Conservation (phyloP, 2,329 filamentous ascomycete species). For the Colletotrichum australisinense region DNA sequence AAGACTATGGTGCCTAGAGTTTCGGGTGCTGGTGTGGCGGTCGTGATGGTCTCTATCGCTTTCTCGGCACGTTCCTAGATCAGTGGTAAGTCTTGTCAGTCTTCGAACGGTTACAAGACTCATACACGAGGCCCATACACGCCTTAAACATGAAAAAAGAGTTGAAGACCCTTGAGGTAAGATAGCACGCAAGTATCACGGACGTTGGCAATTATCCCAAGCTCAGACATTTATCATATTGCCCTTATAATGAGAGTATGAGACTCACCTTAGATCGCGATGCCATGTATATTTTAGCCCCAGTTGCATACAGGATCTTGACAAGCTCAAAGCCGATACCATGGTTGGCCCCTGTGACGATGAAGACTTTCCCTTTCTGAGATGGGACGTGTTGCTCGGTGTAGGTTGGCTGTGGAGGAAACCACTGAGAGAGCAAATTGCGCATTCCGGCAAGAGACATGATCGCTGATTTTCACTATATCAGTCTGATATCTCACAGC, state of each 20-base stretch:
- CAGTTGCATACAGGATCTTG: conserved; percentile 62
- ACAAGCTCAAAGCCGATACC: conserved; percentile 62
- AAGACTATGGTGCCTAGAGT: conserved; percentile 42
- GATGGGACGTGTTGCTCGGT: conserved; percentile 41
- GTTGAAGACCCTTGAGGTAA: neutral
- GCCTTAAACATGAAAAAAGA: too few species aligned
- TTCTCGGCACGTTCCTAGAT: conserved; percentile 42
- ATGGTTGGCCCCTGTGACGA: conserved; percentile 58
- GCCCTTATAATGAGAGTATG: neutral
- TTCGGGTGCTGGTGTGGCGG: conserved; percentile 4
- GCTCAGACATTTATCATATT: neutral
- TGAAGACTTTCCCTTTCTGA: conserved; percentile 47
- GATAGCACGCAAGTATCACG: neutral
- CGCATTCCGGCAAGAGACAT: neutral
- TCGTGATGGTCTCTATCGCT: conserved; percentile 46
- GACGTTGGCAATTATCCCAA: conserved; percentile 36
- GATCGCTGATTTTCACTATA: neutral
- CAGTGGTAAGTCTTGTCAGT: neutral
- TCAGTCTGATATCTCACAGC: too few species aligned
- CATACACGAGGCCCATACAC: neutral
- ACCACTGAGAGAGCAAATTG: conserved; percentile 18
- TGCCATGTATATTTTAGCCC: conserved; percentile 65
- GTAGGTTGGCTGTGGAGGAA: conserved; percentile 41
- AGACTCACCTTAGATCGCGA: conserved; percentile 49
- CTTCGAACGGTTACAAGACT: neutral